phyloP scores from a whole-genome alignment of 2,329 filamentous ascomycete genomes.

The Cytospora piceicola region DNA sequence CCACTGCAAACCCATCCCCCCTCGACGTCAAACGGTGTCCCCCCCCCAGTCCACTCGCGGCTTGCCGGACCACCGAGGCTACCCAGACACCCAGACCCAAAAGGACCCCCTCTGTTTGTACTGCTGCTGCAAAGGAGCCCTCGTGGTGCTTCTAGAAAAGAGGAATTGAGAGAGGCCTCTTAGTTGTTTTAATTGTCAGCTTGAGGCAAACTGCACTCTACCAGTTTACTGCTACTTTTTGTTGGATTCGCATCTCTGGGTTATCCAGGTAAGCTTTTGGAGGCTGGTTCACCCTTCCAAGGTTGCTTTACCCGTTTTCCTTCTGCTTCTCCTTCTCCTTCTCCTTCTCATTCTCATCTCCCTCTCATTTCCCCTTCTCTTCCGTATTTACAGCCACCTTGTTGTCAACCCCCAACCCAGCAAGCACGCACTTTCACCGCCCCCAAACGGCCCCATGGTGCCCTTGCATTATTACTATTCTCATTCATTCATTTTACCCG shows the following conservation, averaged over 20 bases:
- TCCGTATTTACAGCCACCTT: neutral
- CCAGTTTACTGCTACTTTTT: neutral
- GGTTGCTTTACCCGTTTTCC: neutral
- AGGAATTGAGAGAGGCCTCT: slow-evolving; percentile 8
- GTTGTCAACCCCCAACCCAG: slow-evolving; percentile 1
- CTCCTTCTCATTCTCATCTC: no score
- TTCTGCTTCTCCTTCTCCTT: neutral
- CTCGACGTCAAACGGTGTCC: slow-evolving; percentile 20
- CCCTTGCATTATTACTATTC: slow-evolving; percentile 35
- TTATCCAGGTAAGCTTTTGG: neutral
- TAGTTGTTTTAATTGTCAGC: neutral
- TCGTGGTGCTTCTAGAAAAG: slow-evolving; percentile 18
- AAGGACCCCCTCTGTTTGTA: neutral
- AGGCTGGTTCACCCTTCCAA: neutral
- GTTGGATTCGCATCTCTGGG: neutral
- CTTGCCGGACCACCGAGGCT: slow-evolving; percentile 10
- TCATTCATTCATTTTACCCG: slow-evolving; percentile 13
- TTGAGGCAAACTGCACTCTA: neutral
- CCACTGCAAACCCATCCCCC: slow-evolving; percentile 24
- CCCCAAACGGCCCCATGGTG: slow-evolving; percentile 31
- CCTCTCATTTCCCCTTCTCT: neutral
- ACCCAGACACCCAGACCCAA: slow-evolving; percentile 6
- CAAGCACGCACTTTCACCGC: slow-evolving; percentile 12
- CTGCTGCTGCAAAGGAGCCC: slow-evolving; percentile 2
- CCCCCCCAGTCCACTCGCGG: neutral